Conservation (phyloP, 1,284 basidiomycete species). For the Somion occarium region DNA sequence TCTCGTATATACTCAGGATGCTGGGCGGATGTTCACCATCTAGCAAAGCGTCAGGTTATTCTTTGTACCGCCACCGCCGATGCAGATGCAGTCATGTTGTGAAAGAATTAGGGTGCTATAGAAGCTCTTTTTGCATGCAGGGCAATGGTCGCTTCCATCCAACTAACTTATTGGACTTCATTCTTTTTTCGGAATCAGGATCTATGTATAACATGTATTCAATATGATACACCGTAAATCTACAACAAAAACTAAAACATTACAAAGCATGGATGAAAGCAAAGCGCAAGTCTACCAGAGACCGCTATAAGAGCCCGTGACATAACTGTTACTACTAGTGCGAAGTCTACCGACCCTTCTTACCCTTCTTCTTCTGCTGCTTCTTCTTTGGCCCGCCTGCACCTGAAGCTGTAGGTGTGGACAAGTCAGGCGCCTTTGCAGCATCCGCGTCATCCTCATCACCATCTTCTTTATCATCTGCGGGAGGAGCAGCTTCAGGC, state of each 20-base stretch:
- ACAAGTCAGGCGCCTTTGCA: not conserved
- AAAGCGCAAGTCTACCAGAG: not conserved
- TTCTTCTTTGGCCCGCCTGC: conserved; percentile 10
- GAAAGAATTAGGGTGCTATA: too few relatives aligned
- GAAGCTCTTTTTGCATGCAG: too few relatives aligned
- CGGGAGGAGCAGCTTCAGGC: too few relatives aligned
- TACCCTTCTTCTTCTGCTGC: conserved; percentile 13
- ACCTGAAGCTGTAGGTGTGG: conserved; percentile 3
- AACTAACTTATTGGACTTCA: too few relatives aligned
- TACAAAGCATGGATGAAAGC: not conserved
- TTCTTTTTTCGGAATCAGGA: too few relatives aligned
- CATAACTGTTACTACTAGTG: not conserved
- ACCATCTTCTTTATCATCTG: conserved; percentile 5
- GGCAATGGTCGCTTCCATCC: too few relatives aligned
- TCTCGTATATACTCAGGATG: too few relatives aligned
- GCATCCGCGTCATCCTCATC: conserved; percentile 9
- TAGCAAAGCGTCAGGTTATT: too few relatives aligned
- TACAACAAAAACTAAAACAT: not conserved
- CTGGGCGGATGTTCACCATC: too few relatives aligned
- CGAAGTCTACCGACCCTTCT: conserved; percentile 6
- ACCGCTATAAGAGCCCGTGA: not conserved
- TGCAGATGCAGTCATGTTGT: too few relatives aligned
- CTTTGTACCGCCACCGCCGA: too few relatives aligned
- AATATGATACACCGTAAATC: not conserved
- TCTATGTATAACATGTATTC: not conserved